These are phyloP conservation scores for Arctostaphylos glauca DNA, from an alignment of 148 eudicot genomes.

Conservation along the genomic window DNA sequence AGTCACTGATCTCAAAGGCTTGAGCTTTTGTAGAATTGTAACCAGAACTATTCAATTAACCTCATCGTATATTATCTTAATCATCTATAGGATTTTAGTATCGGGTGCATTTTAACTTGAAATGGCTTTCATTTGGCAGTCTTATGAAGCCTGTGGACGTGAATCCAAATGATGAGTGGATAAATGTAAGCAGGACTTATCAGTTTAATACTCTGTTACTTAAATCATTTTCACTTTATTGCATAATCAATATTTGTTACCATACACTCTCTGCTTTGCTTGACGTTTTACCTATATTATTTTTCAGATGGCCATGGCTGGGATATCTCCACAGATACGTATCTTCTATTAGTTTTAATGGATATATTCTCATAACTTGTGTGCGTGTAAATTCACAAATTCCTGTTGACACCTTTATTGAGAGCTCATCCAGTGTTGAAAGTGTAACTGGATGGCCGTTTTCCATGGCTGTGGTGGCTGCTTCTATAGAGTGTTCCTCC, in stretches of 20 bases:
- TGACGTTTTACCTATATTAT: slow-evolving; percentile 11
- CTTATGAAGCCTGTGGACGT: slow-evolving; percentile 86
- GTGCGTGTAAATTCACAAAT: too few species aligned
- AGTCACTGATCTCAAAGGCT: neutral
- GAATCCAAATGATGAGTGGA: slow-evolving; percentile 86
- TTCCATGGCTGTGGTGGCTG: too few species aligned
- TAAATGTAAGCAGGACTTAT: slow-evolving; percentile 58
- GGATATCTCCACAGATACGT: too few species aligned
- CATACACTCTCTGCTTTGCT: slow-evolving; percentile 28
- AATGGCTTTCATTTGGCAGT: slow-evolving; percentile 38
- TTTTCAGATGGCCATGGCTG: too few species aligned
- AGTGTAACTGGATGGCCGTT: too few species aligned
- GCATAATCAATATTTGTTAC: neutral
- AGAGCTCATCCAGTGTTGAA: too few species aligned
- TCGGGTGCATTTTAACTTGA: slow-evolving; percentile 8
- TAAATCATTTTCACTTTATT: neutral
- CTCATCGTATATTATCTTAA: neutral
- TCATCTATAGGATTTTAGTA: neutral
- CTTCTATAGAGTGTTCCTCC: too few species aligned
- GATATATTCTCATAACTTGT: too few species aligned
- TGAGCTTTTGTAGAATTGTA: neutral
- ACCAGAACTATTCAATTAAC: neutral
- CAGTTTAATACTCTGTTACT: neutral
- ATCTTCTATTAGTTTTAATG: too few species aligned
- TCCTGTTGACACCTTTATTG: too few species aligned